phyloP scores from a whole-genome alignment of 2,329 filamentous ascomycete genomes.

The Fusarium sp. region DNA sequence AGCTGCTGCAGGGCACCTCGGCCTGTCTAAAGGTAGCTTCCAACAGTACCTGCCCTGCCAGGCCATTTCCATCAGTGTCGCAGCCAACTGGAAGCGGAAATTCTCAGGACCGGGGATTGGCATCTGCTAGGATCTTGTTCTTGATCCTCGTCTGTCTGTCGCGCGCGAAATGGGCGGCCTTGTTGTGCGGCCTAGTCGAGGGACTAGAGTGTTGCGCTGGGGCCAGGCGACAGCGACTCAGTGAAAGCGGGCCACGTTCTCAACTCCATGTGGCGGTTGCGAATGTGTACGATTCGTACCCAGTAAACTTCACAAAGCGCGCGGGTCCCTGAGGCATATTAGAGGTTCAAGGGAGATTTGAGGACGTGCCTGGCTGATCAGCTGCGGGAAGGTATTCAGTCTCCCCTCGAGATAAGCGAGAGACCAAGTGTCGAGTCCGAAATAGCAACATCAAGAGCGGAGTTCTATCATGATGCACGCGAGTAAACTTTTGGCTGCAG shows the following conservation, averaged over 20 bases:
- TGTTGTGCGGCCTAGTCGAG: constrained; percentile 36
- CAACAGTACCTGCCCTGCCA: constrained; percentile 5
- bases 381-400: not conserved
- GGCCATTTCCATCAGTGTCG: constrained; percentile 23
- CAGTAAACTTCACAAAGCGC: constrained; percentile 24
- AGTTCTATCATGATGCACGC: constrained; percentile 8
- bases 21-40: constrained; percentile 27
- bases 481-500: constrained; percentile 10
- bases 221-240: constrained; percentile 41
- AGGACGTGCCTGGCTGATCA: constrained; percentile 2
- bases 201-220: constrained; percentile 38
- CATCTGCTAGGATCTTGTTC: constrained; percentile 29
- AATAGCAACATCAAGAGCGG: constrained; percentile 6
- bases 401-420: not conserved
- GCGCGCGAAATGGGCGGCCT: constrained; percentile 39
- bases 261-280: constrained; percentile 44
- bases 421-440: not conserved
- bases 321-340: constrained; percentile 30
- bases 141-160: constrained; percentile 37
- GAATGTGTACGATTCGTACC: constrained; percentile 32
- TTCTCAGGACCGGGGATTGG: constrained; percentile 30
- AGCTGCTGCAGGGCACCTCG: constrained; percentile 31
- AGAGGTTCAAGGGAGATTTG: constrained; percentile 9
- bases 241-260: constrained; percentile 45
- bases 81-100: constrained; percentile 39